Evolutionary conservation across 192 early-diverging fungal species (phyloP), one percentile per base, ranked within the genome.

Genomic region (Backusella parvicylindrica): DNA sequence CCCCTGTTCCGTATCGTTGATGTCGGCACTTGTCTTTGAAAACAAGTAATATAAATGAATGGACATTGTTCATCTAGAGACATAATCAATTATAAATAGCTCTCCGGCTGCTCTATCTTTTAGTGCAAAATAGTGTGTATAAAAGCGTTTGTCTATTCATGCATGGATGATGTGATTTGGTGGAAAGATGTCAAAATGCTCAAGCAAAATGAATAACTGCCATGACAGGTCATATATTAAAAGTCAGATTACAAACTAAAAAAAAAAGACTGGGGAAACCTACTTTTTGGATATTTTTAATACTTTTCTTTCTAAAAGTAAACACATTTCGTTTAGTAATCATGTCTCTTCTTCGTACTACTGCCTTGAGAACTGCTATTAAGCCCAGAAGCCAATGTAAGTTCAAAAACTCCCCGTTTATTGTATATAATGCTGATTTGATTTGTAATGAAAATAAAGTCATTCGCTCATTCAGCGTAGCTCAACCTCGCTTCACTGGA

Each of bases 401-500:
- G 32, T 21, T 15, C 28, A 3, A 21, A 38, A 21, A 2, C n/a
- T n/a, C n/a, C n/a, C 7, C 13, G 9, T 35, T 35, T 9, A 37
- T 15, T 28, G 6, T 71, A 18, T 9, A 71, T 18, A 21, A 60
- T 8, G 12, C 26, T 1, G 36, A 35, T 33, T 4, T 5, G 53
- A 37, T 38, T 69, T n/a, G n/a, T n/a, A n/a, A n/a, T n/a, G n/a
- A n/a, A 49, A 30, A 16, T 6, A 21, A 66, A 71, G 63, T 6
- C 40, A 31, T 35, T 41, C 77, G 77, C 28, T 18, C 77, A 28
- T 78, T 78, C 65, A 71, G 73, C 37, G 36, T 50, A 11, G 67
- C n/a, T 23, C 71, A 43, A 21, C 70, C 77, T 60, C 32, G 71
- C 40, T 78, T 72, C 32, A 78, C 71, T 32, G 89, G 90, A 13